These are phyloP conservation scores for Sarocladium kiliense DNA, from an alignment of 2,329 filamentous ascomycete genomes.

Conservation along the genomic window DNA sequence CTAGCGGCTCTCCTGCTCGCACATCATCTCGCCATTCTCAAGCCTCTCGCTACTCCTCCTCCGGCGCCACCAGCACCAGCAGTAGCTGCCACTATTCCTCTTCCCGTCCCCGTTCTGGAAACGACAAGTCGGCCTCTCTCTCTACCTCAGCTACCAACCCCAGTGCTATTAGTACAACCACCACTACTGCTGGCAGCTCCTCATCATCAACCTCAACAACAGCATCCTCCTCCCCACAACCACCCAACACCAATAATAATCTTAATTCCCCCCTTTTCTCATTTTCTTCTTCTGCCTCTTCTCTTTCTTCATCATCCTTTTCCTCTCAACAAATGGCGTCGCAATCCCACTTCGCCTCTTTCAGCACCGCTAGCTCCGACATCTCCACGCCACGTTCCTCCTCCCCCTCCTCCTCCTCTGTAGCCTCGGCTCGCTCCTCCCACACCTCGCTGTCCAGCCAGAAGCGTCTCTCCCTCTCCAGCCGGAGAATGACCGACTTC, in stretches of 20 bases:
- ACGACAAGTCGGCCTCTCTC: conserved; percentile 6
- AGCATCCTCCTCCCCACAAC: neutral
- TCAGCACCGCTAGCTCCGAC: conserved; percentile 44
- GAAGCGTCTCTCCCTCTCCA: conserved; percentile 45
- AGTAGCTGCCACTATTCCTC: neutral
- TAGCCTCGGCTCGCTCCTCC: conserved; percentile 41
- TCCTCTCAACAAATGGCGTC: conserved; percentile 23
- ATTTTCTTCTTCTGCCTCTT: conserved; percentile 17
- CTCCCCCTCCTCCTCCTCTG: conserved; percentile 38
- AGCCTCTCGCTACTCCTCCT: neutral
- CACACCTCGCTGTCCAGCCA: conserved; percentile 41
- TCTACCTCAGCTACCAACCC: neutral
- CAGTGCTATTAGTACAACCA: neutral
- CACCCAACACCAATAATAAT: neutral
- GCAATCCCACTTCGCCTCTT: conserved; percentile 16
- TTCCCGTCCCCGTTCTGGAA: conserved; percentile 10
- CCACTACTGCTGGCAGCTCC: neutral
- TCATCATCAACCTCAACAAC: conserved; percentile 4
- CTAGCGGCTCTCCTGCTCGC: conserved; percentile 16
- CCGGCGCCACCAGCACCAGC: neutral
- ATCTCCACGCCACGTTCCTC: conserved; percentile 50
- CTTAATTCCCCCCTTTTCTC: conserved; percentile 18
- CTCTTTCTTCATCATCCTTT: conserved; percentile 17
- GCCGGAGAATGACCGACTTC: conserved; percentile 44
- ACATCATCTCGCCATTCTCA: neutral